These are phyloP conservation scores for Termitomyces sp. DNA, from an alignment of 1,284 basidiomycete genomes.

Conservation along the genomic window DNA sequence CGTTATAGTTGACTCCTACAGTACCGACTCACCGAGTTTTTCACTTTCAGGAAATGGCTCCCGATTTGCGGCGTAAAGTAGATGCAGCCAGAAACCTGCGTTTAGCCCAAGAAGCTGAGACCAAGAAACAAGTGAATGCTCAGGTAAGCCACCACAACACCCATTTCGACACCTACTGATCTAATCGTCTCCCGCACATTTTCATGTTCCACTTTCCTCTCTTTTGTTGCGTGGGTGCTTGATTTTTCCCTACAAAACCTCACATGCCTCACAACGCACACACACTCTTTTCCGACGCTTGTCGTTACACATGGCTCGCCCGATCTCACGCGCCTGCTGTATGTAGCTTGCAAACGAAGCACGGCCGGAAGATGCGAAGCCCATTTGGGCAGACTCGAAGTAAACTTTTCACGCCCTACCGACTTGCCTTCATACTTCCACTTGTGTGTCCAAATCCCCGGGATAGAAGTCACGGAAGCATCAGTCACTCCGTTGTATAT, in stretches of 20 bases:
- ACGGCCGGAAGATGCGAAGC: constrained; percentile 47
- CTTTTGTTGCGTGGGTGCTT: background rate
- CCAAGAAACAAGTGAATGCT: constrained; percentile 46
- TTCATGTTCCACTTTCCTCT: background rate
- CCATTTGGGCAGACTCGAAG: constrained; percentile 41
- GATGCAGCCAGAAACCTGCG: constrained; percentile 58
- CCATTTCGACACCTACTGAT: constrained; percentile 3
- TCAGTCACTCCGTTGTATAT: background rate
- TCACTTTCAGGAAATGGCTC: constrained; percentile 52
- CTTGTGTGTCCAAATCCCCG: background rate
- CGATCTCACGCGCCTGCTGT: background rate
- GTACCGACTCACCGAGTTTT: constrained; percentile 8
- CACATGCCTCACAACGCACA: background rate
- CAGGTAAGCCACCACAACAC: constrained; percentile 37
- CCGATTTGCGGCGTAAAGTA: constrained; percentile 62
- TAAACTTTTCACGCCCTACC: background rate
- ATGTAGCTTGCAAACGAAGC: constrained; percentile 23
- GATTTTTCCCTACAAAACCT: background rate
- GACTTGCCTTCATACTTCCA: constrained; percentile 2
- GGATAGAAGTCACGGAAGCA: background rate
- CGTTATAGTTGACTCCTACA: constrained; percentile 1
- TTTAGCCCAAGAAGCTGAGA: constrained; percentile 49
- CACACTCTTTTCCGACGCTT: background rate
- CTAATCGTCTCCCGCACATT: background rate
- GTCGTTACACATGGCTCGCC: background rate